These are phyloP conservation scores for Symbiodinium natans DNA, from an alignment of 73 alveolate genomes.

Conservation along the genomic window DNA sequence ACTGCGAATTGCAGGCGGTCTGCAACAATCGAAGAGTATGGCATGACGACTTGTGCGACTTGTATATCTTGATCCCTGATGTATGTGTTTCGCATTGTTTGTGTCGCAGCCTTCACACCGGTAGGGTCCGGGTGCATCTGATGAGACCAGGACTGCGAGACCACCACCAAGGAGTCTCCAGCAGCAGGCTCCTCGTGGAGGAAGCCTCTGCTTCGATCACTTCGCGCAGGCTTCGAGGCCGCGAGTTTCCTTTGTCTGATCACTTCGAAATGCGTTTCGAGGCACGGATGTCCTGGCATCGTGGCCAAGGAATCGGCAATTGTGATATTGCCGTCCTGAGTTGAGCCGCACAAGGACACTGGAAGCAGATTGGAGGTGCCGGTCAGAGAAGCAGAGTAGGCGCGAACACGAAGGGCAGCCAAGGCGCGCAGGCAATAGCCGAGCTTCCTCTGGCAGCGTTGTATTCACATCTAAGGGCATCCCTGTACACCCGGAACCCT, in stretches of 20 bases:
- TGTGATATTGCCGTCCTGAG: conserved; percentile 9
- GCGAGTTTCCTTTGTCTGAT: background rate
- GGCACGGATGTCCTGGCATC: conserved; percentile 79
- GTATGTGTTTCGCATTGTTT: too few species aligned
- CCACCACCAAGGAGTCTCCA: conserved; percentile 70
- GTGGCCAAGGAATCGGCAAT: conserved; percentile 56
- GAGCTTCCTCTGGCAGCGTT: conserved; percentile 44
- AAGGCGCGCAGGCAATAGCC: background rate
- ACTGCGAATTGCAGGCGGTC: too few species aligned
- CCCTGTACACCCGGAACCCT: background rate
- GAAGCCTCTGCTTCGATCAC: background rate
- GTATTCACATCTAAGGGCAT: conserved; percentile 64
- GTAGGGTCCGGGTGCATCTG: conserved; percentile 93
- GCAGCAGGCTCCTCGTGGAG: conserved; percentile 70
- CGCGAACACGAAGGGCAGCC: background rate
- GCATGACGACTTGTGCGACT: too few species aligned
- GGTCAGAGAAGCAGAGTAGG: too few species aligned
- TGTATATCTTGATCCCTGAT: too few species aligned
- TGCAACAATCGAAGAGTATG: too few species aligned
- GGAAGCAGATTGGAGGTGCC: too few species aligned
- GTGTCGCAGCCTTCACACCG: conserved; percentile 89
- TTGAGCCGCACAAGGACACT: background rate
- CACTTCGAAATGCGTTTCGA: background rate
- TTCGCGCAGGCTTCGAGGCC: background rate
- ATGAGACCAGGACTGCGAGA: conserved; percentile 67